A percentile compares a stretch with the other conserved stretches of the same genome.
phyloP scores from a whole-genome alignment of 1,284 basidiomycete genomes.

The Boletus mariae region DNA sequence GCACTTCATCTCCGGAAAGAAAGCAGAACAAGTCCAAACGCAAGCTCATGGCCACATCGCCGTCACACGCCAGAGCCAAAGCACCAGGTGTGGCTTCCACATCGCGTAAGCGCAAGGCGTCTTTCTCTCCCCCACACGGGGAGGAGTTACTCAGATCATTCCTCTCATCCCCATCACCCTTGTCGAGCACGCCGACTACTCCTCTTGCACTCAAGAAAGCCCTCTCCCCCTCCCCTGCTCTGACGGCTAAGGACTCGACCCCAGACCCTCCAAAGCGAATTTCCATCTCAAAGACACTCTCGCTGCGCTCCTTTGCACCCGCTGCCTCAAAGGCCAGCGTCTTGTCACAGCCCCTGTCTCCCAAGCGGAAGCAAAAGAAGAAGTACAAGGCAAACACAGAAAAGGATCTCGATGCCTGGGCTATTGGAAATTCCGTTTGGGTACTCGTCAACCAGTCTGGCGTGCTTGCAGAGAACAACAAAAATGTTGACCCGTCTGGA shows the following conservation, averaged over 20 bases:
- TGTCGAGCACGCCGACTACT: constrained; percentile 25
- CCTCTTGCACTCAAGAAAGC: constrained; percentile 12
- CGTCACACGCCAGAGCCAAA: constrained; percentile 17
- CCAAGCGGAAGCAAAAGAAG: constrained; percentile 22
- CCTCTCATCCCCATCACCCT: constrained; percentile 24
- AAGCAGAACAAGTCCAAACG: constrained; percentile 10
- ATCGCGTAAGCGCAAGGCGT: constrained; percentile 30
- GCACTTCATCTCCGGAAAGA: constrained; percentile 31
- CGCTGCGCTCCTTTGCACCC: constrained; percentile 11
- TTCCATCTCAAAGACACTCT: constrained; percentile 9
- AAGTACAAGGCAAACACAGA: constrained; percentile 1
- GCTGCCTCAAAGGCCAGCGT: constrained; percentile 10
- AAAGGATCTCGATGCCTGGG: constrained; percentile 15
- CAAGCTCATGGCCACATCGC: constrained; percentile 5
- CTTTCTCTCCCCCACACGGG: constrained; percentile 6
- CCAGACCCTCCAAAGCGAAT: constrained; percentile 6
- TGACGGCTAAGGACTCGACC: not conserved
- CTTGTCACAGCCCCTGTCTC: constrained; percentile 21
- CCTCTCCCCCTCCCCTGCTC: constrained; percentile 9
- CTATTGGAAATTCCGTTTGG: constrained; percentile 39
- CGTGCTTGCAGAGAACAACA: constrained; percentile 25
- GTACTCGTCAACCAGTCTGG: constrained; percentile 38
- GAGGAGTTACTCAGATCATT: constrained; percentile 12
- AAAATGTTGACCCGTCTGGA: constrained; percentile 9
- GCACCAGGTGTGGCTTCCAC: constrained; percentile 7